Evolutionary conservation across 129 eudicot species (phyloP), one percentile per base, ranked within the genome.

Genomic region (Arctium lappa): DNA sequence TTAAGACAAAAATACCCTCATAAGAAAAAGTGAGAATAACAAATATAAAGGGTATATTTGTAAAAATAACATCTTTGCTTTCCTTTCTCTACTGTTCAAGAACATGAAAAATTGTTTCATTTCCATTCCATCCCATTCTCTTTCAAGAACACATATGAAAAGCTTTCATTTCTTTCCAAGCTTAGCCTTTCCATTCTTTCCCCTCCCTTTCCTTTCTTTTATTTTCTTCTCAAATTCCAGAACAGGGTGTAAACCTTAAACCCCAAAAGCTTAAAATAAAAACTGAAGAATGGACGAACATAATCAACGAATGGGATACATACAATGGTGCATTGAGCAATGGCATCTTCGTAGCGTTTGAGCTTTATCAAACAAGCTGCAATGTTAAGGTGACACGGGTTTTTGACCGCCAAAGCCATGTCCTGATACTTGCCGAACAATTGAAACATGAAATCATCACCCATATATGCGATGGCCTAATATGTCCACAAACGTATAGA

Each of bases 391-490:
- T 95, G 99, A 53, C 99, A 95, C 15, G 98, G 98, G 78, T 91
- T 95, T 88, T 95, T 93, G 9, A 95, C 99, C 0, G 94, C 99
- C 88, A 95, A 80, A 74, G 99, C 99, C 98, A 93, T 95, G 88
- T 95, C 99, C 33, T 89, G 92, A 79, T 91, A 95, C 90, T 91
- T 95, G 1, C 98, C 99, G 56, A 86, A 91, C 87, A 95, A 88
- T 90, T 95, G 99, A 87, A 95, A 95, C 99, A 95, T 95, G 90
- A 95, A 95, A 80, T 95, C 99, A 83, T 95, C 99, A 83, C 95
- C 95, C 98, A 95, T 88, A 81, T 95, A 93, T 81, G 99, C 98
- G 81, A 95, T 90, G 65, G 99, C 98, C 99, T 95, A 39, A 66
- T 42, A 81, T 74, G 66, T 56, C 74, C 74, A 79, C 31, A 44